phyloP scores from a whole-genome alignment of 331 rosid species.

The Phaseolus coccineus region DNA sequence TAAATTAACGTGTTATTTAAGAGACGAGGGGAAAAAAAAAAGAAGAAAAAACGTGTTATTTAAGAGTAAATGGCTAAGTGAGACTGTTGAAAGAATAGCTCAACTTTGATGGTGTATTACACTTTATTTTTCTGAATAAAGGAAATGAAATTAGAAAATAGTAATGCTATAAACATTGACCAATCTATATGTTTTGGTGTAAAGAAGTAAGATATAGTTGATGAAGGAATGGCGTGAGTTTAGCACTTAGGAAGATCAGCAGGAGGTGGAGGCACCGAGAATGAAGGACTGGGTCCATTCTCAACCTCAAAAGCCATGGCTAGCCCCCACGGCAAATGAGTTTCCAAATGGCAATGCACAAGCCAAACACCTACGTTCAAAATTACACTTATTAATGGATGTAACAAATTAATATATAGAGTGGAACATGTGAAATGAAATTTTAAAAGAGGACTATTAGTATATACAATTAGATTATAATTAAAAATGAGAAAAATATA shows the following conservation, averaged over 20 bases:
- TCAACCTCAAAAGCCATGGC: constrained; percentile 72
- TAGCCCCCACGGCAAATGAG: constrained; percentile 77
- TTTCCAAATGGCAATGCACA: constrained; percentile 61
- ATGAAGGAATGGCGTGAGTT: neutral
- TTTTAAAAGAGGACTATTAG: too few species aligned
- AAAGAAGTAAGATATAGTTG: neutral
- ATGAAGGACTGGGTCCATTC: constrained; percentile 61
- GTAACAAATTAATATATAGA: too few species aligned
- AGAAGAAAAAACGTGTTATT: neutral
- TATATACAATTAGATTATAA: too few species aligned
- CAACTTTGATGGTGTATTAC: constrained; percentile 29
- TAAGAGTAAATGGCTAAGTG: neutral
- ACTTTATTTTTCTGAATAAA: neutral
- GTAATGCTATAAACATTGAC: neutral
- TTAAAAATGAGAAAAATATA: too few species aligned
- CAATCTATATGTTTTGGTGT: neutral
- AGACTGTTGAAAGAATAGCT: constrained; percentile 34
- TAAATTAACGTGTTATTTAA: too few species aligned
- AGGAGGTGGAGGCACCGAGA: constrained; percentile 72
- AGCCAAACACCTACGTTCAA: constrained; percentile 45
- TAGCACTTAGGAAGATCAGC: constrained; percentile 71
- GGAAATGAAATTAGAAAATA: constrained; percentile 2
- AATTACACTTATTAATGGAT: neutral
- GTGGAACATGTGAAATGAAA: too few species aligned
- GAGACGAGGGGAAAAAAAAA: too few species aligned